A percentile compares a stretch with the other conserved stretches of the same genome.
Evolutionary conservation across 2,329 filamentous ascomycete genomes (phyloP).

Genomic region (Stachybotrys echinatus): DNA sequence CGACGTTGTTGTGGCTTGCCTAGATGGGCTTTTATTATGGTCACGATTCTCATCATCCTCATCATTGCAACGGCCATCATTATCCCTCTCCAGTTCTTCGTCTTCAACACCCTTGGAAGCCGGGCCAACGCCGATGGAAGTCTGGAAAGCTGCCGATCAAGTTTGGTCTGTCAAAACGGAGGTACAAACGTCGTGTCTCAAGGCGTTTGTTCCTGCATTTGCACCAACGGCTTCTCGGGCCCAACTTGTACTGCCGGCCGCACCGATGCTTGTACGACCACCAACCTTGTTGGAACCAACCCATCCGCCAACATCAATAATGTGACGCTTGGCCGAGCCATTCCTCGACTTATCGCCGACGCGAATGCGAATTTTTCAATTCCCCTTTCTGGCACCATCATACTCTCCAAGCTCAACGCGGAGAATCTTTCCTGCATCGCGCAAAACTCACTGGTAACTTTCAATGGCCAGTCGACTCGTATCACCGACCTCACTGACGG

Average conservation of each 20-base stretch:
- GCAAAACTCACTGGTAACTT: conserved; percentile 84
- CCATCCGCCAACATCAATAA: conserved; percentile 39
- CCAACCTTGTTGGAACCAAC: conserved; percentile 35
- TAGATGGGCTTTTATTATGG: conserved; percentile 67
- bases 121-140: conserved; percentile 28
- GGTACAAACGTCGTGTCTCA: conserved; percentile 68
- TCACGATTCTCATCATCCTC: conserved; percentile 59
- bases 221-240: conserved; percentile 77
- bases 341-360: conserved; percentile 67
- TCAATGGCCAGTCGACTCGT: conserved; percentile 53
- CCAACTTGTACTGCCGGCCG: conserved; percentile 43
- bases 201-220: conserved; percentile 77
- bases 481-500: conserved; percentile 18
- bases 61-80: conserved; percentile 77
- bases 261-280: conserved; percentile 48
- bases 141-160: conserved; percentile 51
- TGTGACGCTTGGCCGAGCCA: conserved; percentile 74
- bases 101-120: conserved; percentile 45
- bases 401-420: conserved; percentile 72
- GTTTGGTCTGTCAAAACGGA: conserved; percentile 69
- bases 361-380: conserved; percentile 68
- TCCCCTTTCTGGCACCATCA: conserved; percentile 61
- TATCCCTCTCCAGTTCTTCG: conserved; percentile 64
- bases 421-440: conserved; percentile 73
- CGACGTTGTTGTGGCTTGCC: conserved; percentile 81